Evolutionary conservation across 768 basidiomycete genomes (phyloP), one percentile per base, ranked within the genome.

Genomic region (Leccinum boreale): DNA sequence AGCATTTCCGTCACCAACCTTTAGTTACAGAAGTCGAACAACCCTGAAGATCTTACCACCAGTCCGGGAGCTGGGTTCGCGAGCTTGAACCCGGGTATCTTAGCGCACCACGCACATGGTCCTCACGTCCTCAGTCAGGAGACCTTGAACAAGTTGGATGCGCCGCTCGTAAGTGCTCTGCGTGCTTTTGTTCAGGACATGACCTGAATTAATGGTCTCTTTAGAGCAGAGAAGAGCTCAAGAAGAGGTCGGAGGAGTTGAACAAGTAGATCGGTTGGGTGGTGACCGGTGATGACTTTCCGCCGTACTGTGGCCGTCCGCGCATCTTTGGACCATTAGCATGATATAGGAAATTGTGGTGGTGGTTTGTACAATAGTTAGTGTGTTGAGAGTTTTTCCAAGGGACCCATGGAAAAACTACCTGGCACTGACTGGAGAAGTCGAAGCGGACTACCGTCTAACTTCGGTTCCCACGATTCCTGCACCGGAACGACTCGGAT

Each of bases 141-240:
- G 58, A 64, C 79, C 48, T 55, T 76, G 69, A 76, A 76, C 51
- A 78, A 72, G 45, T 52, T 85, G 42, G 81, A 78, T 36, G 67
- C 76, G 42, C 81, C 84, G 31, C 51, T 75, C 73, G 85, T 49
- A 6, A 49, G 48, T 48, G 44, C 12, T 14, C 21, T 3, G 44
- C 6, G 17, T 39, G 8, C 17, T 39, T 17, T 39, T 39, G 36
- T 39, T 39, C 36, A 39, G 7, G 17, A 39, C 36, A 39, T 4
- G 36, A 9, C 8, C 36, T 14, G 17, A n/a, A 9, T 39, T n/a
- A 9, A 26, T 26, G 2, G 36, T 36, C 15, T 36, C 17, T 31
- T 9, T 56, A 85, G 84, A 80, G 76, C 56, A 77, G 74, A 23
- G 83, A 85, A 50, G 83, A 85, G 63, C 70, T 85, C 29, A 69